Evolutionary conservation across 306 rosid genomes (phyloP).

Genomic region (Cicer arietinum): DNA sequence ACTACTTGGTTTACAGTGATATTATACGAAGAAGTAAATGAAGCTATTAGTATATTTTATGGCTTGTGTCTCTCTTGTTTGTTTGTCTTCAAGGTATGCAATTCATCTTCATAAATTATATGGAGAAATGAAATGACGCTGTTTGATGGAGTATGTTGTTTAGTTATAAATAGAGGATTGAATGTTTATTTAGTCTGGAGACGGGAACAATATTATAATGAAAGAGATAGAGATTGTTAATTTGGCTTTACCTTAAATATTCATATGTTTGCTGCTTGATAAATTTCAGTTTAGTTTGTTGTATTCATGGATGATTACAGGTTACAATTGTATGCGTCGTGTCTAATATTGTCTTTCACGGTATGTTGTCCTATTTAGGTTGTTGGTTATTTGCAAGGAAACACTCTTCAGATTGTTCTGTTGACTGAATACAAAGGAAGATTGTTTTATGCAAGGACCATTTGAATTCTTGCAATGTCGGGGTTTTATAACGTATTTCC

Average conservation of each 20-base stretch:
- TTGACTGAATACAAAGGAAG: slow-evolving; percentile 44
- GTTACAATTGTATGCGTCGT: slow-evolving; percentile 18
- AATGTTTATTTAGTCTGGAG: slow-evolving; percentile 33
- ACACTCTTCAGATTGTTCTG: slow-evolving; percentile 48
- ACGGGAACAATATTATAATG: background rate
- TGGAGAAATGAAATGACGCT: background rate
- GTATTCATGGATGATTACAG: slow-evolving; percentile 29
- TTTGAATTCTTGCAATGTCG: slow-evolving; percentile 62
- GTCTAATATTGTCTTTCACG: slow-evolving; percentile 43
- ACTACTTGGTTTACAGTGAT: slow-evolving; percentile 20
- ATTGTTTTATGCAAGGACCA: slow-evolving; percentile 43
- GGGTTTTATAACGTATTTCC: slow-evolving; percentile 64
- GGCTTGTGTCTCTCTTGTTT: background rate
- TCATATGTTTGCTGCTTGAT: background rate
- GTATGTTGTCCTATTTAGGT: slow-evolving; percentile 57
- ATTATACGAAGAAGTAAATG: background rate
- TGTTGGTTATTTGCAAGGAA: slow-evolving; percentile 48
- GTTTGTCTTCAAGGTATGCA: slow-evolving; percentile 7
- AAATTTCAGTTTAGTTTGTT: slow-evolving; percentile 8
- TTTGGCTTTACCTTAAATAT: slow-evolving; percentile 5
- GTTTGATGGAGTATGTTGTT: slow-evolving; percentile 2
- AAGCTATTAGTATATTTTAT: background rate
- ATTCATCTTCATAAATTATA: background rate
- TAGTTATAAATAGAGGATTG: slow-evolving; percentile 25
- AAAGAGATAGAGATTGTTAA: background rate